Percentiles rank a stretch among this genome's conserved stretches.
phyloP scores from a whole-genome alignment of 495 filamentous ascomycete genomes.

The Penicillium cataractarum region DNA sequence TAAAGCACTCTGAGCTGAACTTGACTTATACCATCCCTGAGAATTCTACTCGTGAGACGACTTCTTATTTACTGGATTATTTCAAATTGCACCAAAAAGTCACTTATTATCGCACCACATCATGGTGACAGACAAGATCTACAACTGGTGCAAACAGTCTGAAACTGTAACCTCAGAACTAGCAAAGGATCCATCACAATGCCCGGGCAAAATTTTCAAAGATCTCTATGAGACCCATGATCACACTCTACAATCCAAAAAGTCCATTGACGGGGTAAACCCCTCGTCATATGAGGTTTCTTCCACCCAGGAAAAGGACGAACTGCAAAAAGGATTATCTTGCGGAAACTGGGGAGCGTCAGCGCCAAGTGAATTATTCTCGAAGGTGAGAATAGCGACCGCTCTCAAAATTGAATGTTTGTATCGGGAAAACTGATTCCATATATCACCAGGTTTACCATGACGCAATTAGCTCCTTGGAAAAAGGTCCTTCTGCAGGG shows the following conservation, averaged over 20 bases:
- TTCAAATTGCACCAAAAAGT: no score
- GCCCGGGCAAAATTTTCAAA: constrained; percentile 58
- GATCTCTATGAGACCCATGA: constrained; percentile 49
- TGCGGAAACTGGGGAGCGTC: constrained; percentile 72
- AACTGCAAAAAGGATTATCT: constrained; percentile 50
- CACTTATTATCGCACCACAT: no score
- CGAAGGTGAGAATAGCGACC: constrained; percentile 44
- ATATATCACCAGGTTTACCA: constrained; percentile 58
- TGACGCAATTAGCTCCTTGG: constrained; percentile 64
- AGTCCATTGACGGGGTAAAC: constrained; percentile 4
- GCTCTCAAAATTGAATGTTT: not conserved
- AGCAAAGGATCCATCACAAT: constrained; percentile 52
- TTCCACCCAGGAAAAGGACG: constrained; percentile 38
- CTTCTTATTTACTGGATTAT: not conserved
- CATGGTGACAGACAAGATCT: constrained; percentile 43
- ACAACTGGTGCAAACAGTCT: constrained; percentile 52
- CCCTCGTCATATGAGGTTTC: constrained; percentile 21
- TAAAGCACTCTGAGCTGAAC: no score
- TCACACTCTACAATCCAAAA: constrained; percentile 12
- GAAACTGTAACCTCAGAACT: constrained; percentile 61
- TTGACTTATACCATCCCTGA: not conserved
- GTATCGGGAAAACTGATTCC: not conserved
- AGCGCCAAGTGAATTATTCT: constrained; percentile 67
- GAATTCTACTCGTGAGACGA: not conserved
- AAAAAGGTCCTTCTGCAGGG: constrained; percentile 55